Base-by-base conservation (phyloP, 2,329 filamentous ascomycete species). In the Pseudodiploospora longispora region DNA sequence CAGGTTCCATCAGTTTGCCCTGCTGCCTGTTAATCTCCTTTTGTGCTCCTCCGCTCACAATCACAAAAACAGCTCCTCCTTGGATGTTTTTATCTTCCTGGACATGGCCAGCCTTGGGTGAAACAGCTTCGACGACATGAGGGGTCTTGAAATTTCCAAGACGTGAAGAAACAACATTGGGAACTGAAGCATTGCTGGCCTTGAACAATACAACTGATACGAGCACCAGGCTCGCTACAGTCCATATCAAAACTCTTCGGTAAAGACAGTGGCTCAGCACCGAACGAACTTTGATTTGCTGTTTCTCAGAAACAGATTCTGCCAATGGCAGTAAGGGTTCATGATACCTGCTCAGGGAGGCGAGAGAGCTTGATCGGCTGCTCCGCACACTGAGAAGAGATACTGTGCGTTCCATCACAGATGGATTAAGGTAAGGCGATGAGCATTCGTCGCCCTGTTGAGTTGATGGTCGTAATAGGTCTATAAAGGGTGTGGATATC, bases 191-290 rank as follows among this genome's bases (percentile, higher is more conserved):
- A 40, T 60, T 49, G 36, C 55, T 50, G 8, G 57, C 48, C 12
- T 60, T 66, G 48, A 68, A 67, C 5, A 75, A 52, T 3, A 65
- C 52, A 33, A 74, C 36, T 4, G 61, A 62, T 7, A 72, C 53
- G 19, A 78, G 55, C 32, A 64, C 48, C 39, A 70, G 57, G 40
- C 68, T 55, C 10, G 65, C 58, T n/a, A 70, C 47, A 5, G 62
- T 63, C 74, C 75, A 78, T 55, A 75, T 59, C 36, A 77, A 58
- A 19, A 78, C 64, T 43, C 75, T 66, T 35, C 73, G 67, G 52
- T 76, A 76, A 32, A 76, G 61, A 51, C 69, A 75, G 52, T 75
- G 69, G 10, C 72, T 63, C n/a, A 78, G 55, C 9, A 78, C 51
- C 6, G 69, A 60, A 48, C 66, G 68, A 27, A 74, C 55, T 43